phyloP scores from a whole-genome alignment of 2,329 filamentous ascomycete species.

The Alternaria sp. region DNA sequence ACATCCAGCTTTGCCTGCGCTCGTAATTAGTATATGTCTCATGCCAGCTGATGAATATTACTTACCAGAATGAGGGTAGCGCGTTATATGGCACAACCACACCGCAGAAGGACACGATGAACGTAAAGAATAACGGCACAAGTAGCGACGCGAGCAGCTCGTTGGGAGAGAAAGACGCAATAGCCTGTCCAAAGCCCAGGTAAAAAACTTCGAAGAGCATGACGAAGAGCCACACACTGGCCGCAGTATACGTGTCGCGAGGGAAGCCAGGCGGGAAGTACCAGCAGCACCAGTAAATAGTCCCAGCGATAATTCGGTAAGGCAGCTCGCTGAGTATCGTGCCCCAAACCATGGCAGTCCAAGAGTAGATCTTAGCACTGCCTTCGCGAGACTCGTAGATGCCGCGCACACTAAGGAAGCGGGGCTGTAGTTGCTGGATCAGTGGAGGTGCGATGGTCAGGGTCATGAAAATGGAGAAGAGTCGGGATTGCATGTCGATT shows the following conservation, averaged over 20 bases:
- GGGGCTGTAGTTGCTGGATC: slow-evolving; percentile 78
- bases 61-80: slow-evolving; percentile 67
- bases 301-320: slow-evolving; percentile 69
- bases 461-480: slow-evolving; percentile 80
- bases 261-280: slow-evolving; percentile 63
- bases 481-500: slow-evolving; percentile 61
- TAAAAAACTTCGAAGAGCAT: slow-evolving; percentile 72
- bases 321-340: slow-evolving; percentile 73
- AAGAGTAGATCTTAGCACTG: slow-evolving; percentile 81
- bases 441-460: slow-evolving; percentile 76
- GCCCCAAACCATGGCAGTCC: slow-evolving; percentile 72
- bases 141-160: slow-evolving; percentile 70
- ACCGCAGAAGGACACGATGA: slow-evolving; percentile 74
- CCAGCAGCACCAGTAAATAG: slow-evolving; percentile 64
- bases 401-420: slow-evolving; percentile 69
- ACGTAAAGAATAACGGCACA: slow-evolving; percentile 73
- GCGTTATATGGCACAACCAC: slow-evolving; percentile 72
- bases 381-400: slow-evolving; percentile 76
- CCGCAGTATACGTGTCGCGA: slow-evolving; percentile 63
- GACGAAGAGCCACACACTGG: slow-evolving; percentile 68
- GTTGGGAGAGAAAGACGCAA: slow-evolving; percentile 71
- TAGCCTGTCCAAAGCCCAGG: slow-evolving; percentile 69
- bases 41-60: rapidly evolving
- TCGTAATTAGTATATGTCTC: background rate
- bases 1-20: slow-evolving; percentile 53